Base-by-base conservation (phyloP, 495 filamentous ascomycete genomes). In the Pseudotulostoma volvatum region DNA sequence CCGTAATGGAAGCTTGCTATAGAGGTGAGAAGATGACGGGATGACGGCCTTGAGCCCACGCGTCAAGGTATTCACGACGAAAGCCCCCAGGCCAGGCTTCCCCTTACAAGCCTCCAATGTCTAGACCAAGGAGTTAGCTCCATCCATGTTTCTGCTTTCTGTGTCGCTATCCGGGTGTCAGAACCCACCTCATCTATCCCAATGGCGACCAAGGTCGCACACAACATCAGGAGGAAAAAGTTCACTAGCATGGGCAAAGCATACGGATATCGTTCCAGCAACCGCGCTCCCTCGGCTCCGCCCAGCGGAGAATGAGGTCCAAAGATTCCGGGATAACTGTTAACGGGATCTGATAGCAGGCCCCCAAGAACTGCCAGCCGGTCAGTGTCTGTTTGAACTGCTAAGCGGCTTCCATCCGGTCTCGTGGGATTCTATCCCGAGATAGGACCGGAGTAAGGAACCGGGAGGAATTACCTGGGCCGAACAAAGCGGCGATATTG, bases 401-500 rank as follows among this genome's bases (percentile, higher is more conserved):
- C n/a, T n/a, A n/a, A n/a, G n/a, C n/a, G n/a, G n/a, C n/a, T n/a
- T n/a, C n/a, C n/a, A n/a, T n/a, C n/a, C n/a, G n/a, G n/a, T n/a
- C n/a, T n/a, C n/a, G n/a, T n/a, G n/a, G n/a, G n/a, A n/a, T n/a
- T 0, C 31, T 9, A 31, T 11, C 28, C 40, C 53, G 23, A 56
- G 18, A 46, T 35, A 23, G 31, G 14, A 7, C 1, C 36, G 16
- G 15, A 44, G 13, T 15, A 15, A 20, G 31, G 8, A 14, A 28
- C 23, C 13, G n/a, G 4, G 21, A 18, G 8, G 16, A 21, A 64
- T 54, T 36, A 69, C 67, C 61, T 39, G 77, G 77, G n/a, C 81
- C 82, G 45, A 84, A 71, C 40, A 86, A 75, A 21, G 79, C 68
- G 2, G 81, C 83, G 42, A 85, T 68, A 48, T 87, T 87, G 49